Evolutionary conservation across 2,329 filamentous ascomycete species (phyloP), one percentile per base, ranked within the genome.

Genomic region (Xylariaceae sp.): DNA sequence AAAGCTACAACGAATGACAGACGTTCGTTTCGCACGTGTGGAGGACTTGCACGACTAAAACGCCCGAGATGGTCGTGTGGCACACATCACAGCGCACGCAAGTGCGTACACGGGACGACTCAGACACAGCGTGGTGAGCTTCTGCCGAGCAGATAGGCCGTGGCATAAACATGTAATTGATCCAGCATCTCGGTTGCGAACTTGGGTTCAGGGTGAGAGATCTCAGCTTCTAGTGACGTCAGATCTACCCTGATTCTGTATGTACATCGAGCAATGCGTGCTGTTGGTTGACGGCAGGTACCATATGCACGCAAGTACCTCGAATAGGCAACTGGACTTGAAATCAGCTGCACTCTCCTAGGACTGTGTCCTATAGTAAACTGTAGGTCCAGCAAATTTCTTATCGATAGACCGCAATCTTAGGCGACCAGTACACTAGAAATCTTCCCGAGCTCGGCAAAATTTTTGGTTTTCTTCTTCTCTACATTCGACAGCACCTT

Each of bases 401-500:
- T 55, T 55, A 14, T 55, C 53, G 53, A 55, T 53, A 55, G 49
- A 9, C 4, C 11, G 11, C 7, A 42, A 14, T 22, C 11, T n/a
- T 43, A 10, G 33, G 15, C 5, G 14, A 31, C 42, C 12, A 6
- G 7, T 30, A 19, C 11, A 12, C n/a, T 18, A 22, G 32, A 36
- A 32, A 40, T 11, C 11, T 31, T 39, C 39, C 4, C 6, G 11
- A n/a, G 4, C 17, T 44, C n/a, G 17, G 15, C 15, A 11, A 15
- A 44, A 45, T 44, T 53, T 47, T 54, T 27, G 15, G 40, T 36
- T 48, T 55, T 49, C 52, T 49, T 45, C 35, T 49, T 62, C 59
- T 59, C 63, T 54, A 66, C 61, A 67, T 67, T 66, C 63, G n/a
- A 58, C 54, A 64, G 65, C 65, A 66, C 62, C 45, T 53, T 38